Base-by-base conservation (phyloP, 768 basidiomycete species). In the Hypholoma fasciculare region DNA sequence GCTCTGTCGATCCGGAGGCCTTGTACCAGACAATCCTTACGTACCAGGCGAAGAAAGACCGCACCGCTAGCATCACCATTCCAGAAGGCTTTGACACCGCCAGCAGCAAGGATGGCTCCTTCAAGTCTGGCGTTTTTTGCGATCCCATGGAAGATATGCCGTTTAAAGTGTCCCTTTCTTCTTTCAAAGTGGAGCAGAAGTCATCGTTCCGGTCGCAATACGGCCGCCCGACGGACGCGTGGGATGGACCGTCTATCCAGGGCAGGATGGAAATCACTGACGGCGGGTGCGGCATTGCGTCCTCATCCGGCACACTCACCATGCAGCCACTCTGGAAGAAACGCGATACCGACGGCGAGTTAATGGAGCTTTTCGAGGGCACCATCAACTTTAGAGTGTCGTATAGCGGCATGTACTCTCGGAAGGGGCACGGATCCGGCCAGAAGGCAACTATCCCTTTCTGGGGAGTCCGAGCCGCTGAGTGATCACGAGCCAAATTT, bases 281-380 rank as follows among this genome's bases (percentile, higher is more conserved):
- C 1, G 62, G 63, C 1, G 53, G 43, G 2, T 76, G 74, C 36
- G 76, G 76, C 14, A 71, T 78, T 42, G 67, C 68, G 49, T 64
- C 51, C 4, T 68, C 77, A 2, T 67, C 48, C 3, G 76, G 77
- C 0, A 63, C 65, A 7, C 69, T 77, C 61, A 75, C 71, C 26
- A 67, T 78, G 56, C 70, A 68, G 48, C 71, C 71, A 7, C 63
- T 70, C 27, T 77, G 76, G 72, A 64, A 56, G 58, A 65, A 59
- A 40, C 49, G 23, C 8, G 44, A 43, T 4, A 30, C 42, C 4
- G 42, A 57, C 23, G 68, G 59, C 4, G 42, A 58, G n/a, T 38
- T 57, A 4, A 57, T 61, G 26, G 76, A 78, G 34, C 65, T 78
- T 14, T 78, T 75, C n/a, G 76, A 74, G 59, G 77, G 76, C 1